Evolutionary conservation across 306 rosid genomes (phyloP), one percentile per base, ranked within the genome.

Genomic region (Citrullus amarus): DNA sequence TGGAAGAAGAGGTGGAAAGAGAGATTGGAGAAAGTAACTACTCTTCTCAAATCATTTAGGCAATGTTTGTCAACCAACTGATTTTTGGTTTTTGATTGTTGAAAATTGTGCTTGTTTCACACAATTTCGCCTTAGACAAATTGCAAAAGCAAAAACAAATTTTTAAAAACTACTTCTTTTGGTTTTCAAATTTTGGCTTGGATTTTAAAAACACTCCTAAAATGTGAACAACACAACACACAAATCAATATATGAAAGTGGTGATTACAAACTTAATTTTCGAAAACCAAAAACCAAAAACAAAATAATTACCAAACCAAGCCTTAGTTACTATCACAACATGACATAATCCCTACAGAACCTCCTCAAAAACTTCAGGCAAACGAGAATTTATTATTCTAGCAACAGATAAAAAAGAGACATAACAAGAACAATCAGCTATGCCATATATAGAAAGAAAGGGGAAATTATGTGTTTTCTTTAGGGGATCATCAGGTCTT

Each of bases 401-500:
- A 67, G 20, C 53, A 39, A 17, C 53, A 67, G 74, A n/a, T 18
- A 67, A 67, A 18, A 14, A 10, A n/a, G 14, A 68, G 48, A 65
- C 28, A 65, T 38, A 65, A 66, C 10, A 17, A 8, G 20, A 69
- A 69, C 36, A 69, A 69, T n/a, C 75, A 69, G 36, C 25, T 41
- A 43, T 6, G 18, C 18, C 18, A 70, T 48, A 15, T 30, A 13
- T 13, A 36, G 22, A 60, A 34, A 50, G 15, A 48, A 66, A 14
- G 39, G 38, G 56, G 46, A 25, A 22, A 36, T 38, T 11, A 2
- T 38, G 10, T n/a, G 67, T 50, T 25, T 4, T 54, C 32, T 41
- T 57, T 57, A 34, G 63, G 51, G 32, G 63, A 68, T 68, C 43
- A 59, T 68, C 38, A 48, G 80, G 41, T 41, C 91, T 84, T 84